phyloP scores from a whole-genome alignment of 768 basidiomycete species.

The Phaeotremella skinneri region DNA sequence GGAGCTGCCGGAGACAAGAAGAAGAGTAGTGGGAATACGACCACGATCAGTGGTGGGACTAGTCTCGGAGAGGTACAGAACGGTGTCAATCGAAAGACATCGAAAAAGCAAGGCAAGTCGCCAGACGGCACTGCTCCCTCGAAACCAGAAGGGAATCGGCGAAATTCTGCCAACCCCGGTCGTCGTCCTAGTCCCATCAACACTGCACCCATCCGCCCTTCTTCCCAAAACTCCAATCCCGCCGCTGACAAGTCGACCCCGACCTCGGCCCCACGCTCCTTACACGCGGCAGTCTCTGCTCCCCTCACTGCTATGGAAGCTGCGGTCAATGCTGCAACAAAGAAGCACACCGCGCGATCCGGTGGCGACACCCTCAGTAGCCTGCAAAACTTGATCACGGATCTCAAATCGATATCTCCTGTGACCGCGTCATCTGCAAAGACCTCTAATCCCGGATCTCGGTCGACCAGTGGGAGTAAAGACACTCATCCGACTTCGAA shows the following conservation, averaged over 20 bases:
- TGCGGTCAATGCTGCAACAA: conserved; percentile 32
- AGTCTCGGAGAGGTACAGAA: conserved; percentile 29
- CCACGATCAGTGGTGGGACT: conserved; percentile 39
- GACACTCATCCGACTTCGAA: conserved; percentile 7
- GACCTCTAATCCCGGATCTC: conserved; percentile 17
- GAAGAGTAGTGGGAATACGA: conserved; percentile 37
- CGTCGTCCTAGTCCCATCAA: conserved; percentile 29
- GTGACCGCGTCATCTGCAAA: conserved; percentile 54
- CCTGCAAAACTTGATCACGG: conserved; percentile 88
- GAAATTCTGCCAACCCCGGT: conserved; percentile 1
- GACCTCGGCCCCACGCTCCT: conserved; percentile 16
- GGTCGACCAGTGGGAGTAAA: conserved; percentile 23
- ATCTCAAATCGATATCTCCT: conserved; percentile 81
- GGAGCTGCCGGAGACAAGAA: conserved; percentile 18
- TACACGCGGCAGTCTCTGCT: conserved; percentile 23
- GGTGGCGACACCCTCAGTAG: conserved; percentile 39
- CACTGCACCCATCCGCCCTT: conserved; percentile 16
- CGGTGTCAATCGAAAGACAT: conserved; percentile 2
- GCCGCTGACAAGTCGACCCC: conserved; percentile 1
- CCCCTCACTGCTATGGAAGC: conserved; percentile 38
- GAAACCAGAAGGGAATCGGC: background rate
- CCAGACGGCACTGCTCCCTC: background rate
- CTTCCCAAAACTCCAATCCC: conserved; percentile 15
- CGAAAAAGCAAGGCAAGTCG: conserved; percentile 5
- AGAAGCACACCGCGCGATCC: conserved; percentile 21